Evolutionary conservation across 164 flowering plant genomes (phyloP), one percentile per base, ranked within the genome.

Genomic region (Aristolochia californica): DNA sequence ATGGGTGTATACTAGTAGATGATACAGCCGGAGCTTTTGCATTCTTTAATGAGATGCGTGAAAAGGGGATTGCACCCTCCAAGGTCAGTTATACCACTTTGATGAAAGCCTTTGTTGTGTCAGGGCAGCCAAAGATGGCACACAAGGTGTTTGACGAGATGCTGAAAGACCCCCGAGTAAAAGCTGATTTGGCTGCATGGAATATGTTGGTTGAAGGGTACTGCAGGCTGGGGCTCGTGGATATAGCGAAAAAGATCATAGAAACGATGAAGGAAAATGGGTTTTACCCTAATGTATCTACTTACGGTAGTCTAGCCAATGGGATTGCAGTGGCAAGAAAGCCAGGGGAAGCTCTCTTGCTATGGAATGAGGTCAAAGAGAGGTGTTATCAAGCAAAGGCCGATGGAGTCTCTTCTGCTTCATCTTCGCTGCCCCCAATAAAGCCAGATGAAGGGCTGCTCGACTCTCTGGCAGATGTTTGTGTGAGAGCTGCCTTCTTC

Each of bases 131-230:
- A 7, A 93, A 87, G 79, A 62, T 93, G 55, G 97, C 86, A 11
- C 52, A 72, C 56, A 77, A 78, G 70, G 96, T 89, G 38, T 89
- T 93, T 60, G 88, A 87, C 58, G 99, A 85, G 64, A 85, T 93
- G 97, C 58, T 75, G 18, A 76, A 71, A 49, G 99, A 93, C 68
- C 84, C 88, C 18, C 66, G 95, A 34, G 88, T 93, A 47, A 85
- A 84, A 67, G 83, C 73, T n/a, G 97, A 89, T 72, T 24, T 77
- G 48, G 77, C 82, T 23, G 97, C 99, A 43, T 93, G 96, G 97
- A 93, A 93, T n/a, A n/a, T 89, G 97, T 64, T 93, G 83, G 74
- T 93, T 43, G 95, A 89, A 75, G 95, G 81, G 26, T 87, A 84
- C 48, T 84, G 87, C 61, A 85, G 77, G 53, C 43, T 79, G 60